These are phyloP conservation scores for Tilletia indica DNA, from an alignment of 1,284 basidiomycete species.

Conservation along the genomic window DNA sequence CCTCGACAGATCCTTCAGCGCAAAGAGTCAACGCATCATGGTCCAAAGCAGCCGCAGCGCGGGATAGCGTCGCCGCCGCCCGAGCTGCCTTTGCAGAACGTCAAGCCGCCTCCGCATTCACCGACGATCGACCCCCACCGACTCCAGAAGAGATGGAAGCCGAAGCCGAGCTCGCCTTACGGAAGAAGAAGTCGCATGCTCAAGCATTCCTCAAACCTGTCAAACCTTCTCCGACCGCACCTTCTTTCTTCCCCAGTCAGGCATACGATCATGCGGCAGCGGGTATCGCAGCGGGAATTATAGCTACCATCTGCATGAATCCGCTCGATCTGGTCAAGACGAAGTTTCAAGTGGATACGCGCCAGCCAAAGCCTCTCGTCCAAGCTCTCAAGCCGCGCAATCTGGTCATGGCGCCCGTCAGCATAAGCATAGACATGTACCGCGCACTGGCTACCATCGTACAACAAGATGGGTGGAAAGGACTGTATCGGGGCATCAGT, in stretches of 20 bases:
- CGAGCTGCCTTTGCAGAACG: conserved; percentile 15
- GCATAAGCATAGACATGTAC: conserved; percentile 72
- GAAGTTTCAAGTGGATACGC: conserved; percentile 71
- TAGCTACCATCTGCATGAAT: conserved; percentile 93
- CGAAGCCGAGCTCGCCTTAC: not conserved
- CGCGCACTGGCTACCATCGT: conserved; percentile 72
- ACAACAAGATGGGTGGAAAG: conserved; percentile 72
- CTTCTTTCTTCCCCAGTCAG: conserved; percentile 46
- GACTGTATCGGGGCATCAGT: conserved; percentile 84
- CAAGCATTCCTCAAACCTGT: conserved; percentile 13
- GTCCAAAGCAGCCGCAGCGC: not conserved
- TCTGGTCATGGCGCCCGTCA: conserved; percentile 39
- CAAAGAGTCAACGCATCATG: not conserved
- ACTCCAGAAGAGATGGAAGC: not conserved
- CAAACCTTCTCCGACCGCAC: conserved; percentile 6
- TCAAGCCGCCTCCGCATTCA: conserved; percentile 11
- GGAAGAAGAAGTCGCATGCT: conserved; percentile 15
- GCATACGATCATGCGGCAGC: conserved; percentile 83
- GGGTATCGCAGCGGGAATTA: conserved; percentile 87
- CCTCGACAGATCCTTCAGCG: not conserved
- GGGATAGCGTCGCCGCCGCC: conserved; percentile 1
- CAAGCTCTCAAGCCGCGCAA: conserved; percentile 4
- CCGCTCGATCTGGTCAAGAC: conserved; percentile 95
- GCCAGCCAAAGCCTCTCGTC: conserved; percentile 9
- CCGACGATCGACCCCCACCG: conserved; percentile 12